Percentiles rank a stretch among this genome's conserved stretches.
Conservation (phyloP, 23 red algal species). For the Gracilariopsis chorda region DNA sequence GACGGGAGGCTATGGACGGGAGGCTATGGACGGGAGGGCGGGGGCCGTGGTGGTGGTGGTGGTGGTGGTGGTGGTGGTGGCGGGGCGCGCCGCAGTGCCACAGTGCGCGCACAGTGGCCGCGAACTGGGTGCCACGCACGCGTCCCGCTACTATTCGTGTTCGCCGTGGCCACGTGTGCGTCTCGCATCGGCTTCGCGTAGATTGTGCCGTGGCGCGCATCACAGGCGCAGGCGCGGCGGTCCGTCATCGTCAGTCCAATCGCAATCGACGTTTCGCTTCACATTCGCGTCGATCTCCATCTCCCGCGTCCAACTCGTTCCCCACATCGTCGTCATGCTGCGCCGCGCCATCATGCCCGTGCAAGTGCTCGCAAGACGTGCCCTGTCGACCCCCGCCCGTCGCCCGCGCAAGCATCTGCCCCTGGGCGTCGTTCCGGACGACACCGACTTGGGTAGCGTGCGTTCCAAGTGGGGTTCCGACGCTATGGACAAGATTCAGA, state of each 20-base stretch:
- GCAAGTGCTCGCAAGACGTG: not conserved
- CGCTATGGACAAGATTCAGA: conserved; percentile 82
- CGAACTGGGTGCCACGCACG: not conserved
- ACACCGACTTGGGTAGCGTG: conserved; percentile 57
- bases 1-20: not conserved
- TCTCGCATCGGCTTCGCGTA: no score
- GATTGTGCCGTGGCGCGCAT: no score
- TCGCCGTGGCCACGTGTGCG: no score
- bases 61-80: not conserved
- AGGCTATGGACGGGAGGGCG: not conserved
- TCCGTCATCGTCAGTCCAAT: no score
- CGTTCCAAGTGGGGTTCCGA: conserved; percentile 79
- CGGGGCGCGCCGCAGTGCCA: not conserved
- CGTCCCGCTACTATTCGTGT: no score
- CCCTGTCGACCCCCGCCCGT: not conserved
- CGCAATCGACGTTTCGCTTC: no score
- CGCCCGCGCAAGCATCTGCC: conserved; percentile 70
- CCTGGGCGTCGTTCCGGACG: conserved; percentile 63
- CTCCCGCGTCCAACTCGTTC: no score
- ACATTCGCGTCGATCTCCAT: no score
- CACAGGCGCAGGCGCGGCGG: no score
- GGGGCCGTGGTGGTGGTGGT: not conserved
- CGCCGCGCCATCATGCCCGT: not conserved
- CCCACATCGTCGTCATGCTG: not conserved
- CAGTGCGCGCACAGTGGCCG: not conserved